phyloP scores from a whole-genome alignment of 169 alveolate species.

The Eimeria acervulina region DNA sequence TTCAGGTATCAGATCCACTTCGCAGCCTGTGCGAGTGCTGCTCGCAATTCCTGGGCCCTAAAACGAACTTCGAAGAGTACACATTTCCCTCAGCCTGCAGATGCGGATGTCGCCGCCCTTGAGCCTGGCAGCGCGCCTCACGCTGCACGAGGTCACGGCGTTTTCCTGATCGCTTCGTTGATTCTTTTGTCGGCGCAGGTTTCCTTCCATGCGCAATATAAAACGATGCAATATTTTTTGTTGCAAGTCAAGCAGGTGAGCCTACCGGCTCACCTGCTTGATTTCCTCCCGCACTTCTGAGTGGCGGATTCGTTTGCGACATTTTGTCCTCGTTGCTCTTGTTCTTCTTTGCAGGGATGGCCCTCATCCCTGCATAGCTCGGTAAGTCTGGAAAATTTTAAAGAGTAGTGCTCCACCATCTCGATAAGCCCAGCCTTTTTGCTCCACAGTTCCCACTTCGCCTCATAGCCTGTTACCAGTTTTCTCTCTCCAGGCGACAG shows the following conservation, averaged over 20 bases:
- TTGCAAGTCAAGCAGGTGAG: background rate
- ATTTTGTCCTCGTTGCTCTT: too few relatives aligned
- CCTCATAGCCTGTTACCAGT: background rate
- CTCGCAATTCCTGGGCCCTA: background rate
- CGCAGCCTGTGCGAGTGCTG: background rate
- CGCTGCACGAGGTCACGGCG: background rate
- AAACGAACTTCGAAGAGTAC: background rate
- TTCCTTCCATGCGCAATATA: background rate
- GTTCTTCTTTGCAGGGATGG: too few relatives aligned
- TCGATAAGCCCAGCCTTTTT: too few relatives aligned
- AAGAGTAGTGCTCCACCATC: too few relatives aligned
- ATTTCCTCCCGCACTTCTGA: too few relatives aligned
- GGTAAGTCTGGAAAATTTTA: too few relatives aligned
- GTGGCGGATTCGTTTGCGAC: too few relatives aligned
- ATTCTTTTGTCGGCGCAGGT: background rate
- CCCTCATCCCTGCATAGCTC: too few relatives aligned
- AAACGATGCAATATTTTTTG: background rate
- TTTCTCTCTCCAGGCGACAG: background rate
- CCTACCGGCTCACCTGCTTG: too few relatives aligned
- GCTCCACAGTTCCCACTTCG: background rate
- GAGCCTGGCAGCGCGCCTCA: background rate
- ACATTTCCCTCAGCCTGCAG: background rate
- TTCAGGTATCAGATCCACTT: background rate
- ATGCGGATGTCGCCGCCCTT: background rate
- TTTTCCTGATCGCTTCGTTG: background rate